Conservation (phyloP, 1,284 basidiomycete species). For the Porodaedalea pini region DNA sequence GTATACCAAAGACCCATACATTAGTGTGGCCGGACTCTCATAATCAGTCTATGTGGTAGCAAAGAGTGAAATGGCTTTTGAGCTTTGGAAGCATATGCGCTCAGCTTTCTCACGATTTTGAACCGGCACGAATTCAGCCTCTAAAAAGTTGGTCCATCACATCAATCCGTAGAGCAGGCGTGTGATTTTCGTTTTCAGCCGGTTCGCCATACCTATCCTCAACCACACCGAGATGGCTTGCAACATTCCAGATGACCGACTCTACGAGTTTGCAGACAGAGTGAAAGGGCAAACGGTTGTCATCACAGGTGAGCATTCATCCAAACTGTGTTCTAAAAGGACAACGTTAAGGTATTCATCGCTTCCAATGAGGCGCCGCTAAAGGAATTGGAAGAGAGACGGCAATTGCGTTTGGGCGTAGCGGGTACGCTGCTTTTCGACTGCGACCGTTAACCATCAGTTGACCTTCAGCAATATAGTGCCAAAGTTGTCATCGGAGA, state of each 20-base stretch:
- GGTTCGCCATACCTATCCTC: background rate
- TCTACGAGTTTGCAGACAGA: slow-evolving; percentile 40
- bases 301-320: slow-evolving; percentile 43
- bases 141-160: no score
- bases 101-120: no score
- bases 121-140: no score
- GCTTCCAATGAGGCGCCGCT: slow-evolving; percentile 41
- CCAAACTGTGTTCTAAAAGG: background rate
- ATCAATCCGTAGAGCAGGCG: background rate
- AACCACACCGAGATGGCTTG: slow-evolving; percentile 2
- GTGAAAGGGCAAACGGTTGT: slow-evolving; percentile 50
- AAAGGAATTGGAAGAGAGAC: slow-evolving; percentile 54
- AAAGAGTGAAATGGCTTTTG: no score
- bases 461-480: slow-evolving; percentile 29
- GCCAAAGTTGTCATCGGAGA: slow-evolving; percentile 58
- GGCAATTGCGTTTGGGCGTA: slow-evolving; percentile 41
- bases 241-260: slow-evolving; percentile 42
- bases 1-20: no score
- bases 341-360: background rate
- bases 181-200: background rate
- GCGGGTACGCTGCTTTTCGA: slow-evolving; percentile 39
- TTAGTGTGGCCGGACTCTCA: no score
- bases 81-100: no score
- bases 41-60: no score
- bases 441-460: slow-evolving; percentile 7